Conservation (phyloP, 1,284 basidiomycete genomes). For the Megacollybia platyphylla region DNA sequence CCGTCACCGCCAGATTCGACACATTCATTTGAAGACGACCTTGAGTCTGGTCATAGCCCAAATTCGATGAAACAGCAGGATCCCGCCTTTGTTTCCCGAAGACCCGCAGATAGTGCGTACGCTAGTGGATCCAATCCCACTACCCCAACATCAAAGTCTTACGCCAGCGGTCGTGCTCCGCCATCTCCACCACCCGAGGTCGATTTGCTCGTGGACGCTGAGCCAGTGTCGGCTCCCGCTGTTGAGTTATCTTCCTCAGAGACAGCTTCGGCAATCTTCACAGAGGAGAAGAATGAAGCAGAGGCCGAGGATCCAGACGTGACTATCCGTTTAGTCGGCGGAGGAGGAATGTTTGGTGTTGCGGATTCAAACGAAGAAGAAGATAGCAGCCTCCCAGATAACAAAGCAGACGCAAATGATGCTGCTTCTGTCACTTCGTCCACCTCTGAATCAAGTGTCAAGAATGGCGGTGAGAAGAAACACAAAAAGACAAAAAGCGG, state of each 20-base stretch:
- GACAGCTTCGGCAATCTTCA: constrained; percentile 2
- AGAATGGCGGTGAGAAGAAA: constrained; percentile 15
- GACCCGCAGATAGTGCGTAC: background rate
- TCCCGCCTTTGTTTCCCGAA: background rate
- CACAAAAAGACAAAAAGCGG: constrained; percentile 47
- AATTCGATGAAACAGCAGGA: constrained; percentile 21
- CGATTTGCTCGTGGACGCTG: constrained; percentile 32
- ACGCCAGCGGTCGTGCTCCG: constrained; percentile 6
- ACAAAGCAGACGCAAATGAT: constrained; percentile 10
- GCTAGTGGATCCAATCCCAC: background rate
- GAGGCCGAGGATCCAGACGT: constrained; percentile 17
- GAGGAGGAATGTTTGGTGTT: constrained; percentile 25
- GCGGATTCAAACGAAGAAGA: constrained; percentile 15
- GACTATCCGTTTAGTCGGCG: constrained; percentile 47
- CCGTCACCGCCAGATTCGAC: constrained; percentile 31
- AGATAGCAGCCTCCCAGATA: constrained; percentile 12
- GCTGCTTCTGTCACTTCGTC: constrained; percentile 12
- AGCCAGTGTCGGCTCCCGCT: constrained; percentile 20
- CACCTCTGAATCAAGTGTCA: constrained; percentile 10
- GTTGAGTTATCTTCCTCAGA: constrained; percentile 10
- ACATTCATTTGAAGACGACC: constrained; percentile 37
- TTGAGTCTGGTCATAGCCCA: constrained; percentile 40
- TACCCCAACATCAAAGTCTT: background rate
- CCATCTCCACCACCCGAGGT: constrained; percentile 16
- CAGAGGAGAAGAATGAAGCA: constrained; percentile 1